Conservation (phyloP, 495 filamentous ascomycete species). For the Trichoderma parareesei region DNA sequence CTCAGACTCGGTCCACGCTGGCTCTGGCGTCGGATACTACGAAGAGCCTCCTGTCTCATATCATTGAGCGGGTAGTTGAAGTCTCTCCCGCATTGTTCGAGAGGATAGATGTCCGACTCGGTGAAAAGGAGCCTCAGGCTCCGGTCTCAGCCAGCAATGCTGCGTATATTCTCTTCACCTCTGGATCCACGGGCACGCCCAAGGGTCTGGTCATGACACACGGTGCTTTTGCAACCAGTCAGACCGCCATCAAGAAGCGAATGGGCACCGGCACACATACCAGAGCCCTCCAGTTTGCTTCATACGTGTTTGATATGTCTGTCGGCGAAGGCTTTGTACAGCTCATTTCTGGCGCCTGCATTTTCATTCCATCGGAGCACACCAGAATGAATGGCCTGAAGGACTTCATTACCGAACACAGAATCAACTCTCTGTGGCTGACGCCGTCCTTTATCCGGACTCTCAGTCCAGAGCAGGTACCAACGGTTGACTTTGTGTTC, state of each 20-base stretch:
- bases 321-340: slow-evolving; percentile 29
- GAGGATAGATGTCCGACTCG: neutral
- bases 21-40: slow-evolving; percentile 23
- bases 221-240: slow-evolving; percentile 26
- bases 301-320: slow-evolving; percentile 54
- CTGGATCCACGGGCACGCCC: slow-evolving; percentile 37
- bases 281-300: slow-evolving; percentile 51
- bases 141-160: slow-evolving; percentile 31
- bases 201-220: slow-evolving; percentile 39
- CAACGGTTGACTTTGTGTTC: neutral
- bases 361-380: slow-evolving; percentile 4
- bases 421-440: slow-evolving; percentile 33
- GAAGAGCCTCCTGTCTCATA: no score
- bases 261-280: slow-evolving; percentile 33
- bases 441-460: slow-evolving; percentile 45
- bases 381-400: slow-evolving; percentile 3
- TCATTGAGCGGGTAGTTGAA: slow-evolving; percentile 37
- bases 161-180: slow-evolving; percentile 50
- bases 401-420: neutral
- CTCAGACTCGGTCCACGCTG: slow-evolving; percentile 24
- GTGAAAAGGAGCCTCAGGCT: slow-evolving; percentile 8
- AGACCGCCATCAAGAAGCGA: slow-evolving; percentile 30
- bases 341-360: neutral
- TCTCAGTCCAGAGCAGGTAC: slow-evolving; percentile 13
- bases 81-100: slow-evolving; percentile 37